Base-by-base conservation (phyloP, 495 filamentous ascomycete species). In the Polyplosphaeria fusca region DNA sequence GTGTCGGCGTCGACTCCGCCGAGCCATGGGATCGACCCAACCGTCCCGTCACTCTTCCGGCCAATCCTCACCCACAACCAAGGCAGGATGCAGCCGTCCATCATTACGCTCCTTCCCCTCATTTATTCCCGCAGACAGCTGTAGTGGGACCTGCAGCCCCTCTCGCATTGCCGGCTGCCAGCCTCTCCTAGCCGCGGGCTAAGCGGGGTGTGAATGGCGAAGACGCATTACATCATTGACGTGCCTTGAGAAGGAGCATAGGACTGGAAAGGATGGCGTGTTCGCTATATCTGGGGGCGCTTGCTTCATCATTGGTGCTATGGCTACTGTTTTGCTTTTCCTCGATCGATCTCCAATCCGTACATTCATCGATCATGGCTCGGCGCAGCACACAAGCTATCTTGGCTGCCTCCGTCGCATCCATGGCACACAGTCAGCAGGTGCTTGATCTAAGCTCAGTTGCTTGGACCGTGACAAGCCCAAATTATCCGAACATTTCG, bases 391-490 rank as follows among this genome's bases (percentile, higher is more conserved):
- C 38, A 24, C 59, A 63, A 51, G 47, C 53, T 12, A 5, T 63
- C 27, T 20, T 63, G 16, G 47, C 59, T 18, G 59, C 59, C 1
- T 47, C 59, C 5, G 1, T 44, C 30, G 40, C 32, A 23, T 28
- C 59, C 22, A 30, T 27, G 5, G 39, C 47, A 47, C 41, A 14
- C n/a, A 22, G 37, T 22, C 59, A 58, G 28, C 73, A 77, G 32
- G 64, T 84, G 18, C 57, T 79, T 27, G 76, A 83, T 38, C 67
- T 87, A 16, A 77, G 77, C 41, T 70, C 71, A 0, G 69, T 74
- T 49, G 54, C 68, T 42, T 87, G 84, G 84, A 82, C 76, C 0
- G 68, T 87, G 12, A 75, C 73, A 14, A 82, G 76, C 55, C 65
- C 70, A 18, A 74, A 71, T 4, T 53, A 74, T 35, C 81, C 83